Evolutionary conservation across 805 yeast species (phyloP).

Genomic region (Monosporozyma solicola): DNA sequence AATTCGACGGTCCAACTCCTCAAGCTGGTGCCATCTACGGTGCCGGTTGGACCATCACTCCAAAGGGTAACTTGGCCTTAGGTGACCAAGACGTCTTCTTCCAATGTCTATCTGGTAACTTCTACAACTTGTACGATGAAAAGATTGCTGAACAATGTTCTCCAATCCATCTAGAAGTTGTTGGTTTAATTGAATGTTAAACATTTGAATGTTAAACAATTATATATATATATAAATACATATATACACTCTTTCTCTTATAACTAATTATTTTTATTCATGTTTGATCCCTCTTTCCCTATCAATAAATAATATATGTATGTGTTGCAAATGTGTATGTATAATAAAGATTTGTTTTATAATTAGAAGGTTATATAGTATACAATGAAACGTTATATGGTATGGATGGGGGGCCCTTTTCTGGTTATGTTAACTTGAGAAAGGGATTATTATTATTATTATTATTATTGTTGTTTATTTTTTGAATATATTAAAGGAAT

Average conservation of each 20-base stretch:
- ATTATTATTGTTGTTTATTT: background rate
- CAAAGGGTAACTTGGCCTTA: slow-evolving; percentile 47
- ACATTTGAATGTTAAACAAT: slow-evolving; percentile 14
- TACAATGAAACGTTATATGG: background rate
- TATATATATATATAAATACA: background rate
- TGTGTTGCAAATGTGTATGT: background rate
- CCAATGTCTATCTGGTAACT: slow-evolving; percentile 58
- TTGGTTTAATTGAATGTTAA: slow-evolving; percentile 37
- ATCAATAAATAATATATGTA: background rate
- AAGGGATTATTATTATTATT: no score
- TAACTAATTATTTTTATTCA: background rate
- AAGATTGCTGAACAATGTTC: slow-evolving; percentile 46
- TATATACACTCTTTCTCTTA: background rate
- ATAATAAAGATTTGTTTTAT: background rate
- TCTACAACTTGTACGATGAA: slow-evolving; percentile 60
- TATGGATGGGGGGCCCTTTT: no score
- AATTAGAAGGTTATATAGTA: background rate
- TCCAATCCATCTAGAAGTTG: slow-evolving; percentile 43
- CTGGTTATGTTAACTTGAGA: no score
- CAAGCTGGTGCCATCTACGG: slow-evolving; percentile 58
- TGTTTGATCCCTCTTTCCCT: background rate
- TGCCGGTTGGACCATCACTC: slow-evolving; percentile 47
- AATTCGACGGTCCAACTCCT: slow-evolving; percentile 68
- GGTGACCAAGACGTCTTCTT: slow-evolving; percentile 49
- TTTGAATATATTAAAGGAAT: background rate